Conservation (phyloP, 345 rosid genomes). For the Brassica rapa region DNA sequence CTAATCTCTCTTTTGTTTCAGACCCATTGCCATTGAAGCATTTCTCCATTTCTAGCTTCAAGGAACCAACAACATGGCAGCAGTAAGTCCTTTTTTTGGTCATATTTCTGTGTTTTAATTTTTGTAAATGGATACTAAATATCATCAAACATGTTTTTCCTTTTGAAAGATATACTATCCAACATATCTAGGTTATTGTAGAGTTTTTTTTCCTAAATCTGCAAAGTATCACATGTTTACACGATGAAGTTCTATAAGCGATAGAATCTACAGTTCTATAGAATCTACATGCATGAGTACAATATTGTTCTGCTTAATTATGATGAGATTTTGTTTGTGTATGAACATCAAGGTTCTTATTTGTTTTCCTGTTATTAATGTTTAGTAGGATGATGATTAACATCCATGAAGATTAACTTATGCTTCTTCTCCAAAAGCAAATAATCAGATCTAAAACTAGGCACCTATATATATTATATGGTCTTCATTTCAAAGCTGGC, state of each 20-base stretch:
- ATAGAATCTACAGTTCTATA: background rate
- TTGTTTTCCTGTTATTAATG: background rate
- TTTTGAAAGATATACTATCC: background rate
- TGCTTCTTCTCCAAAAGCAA: background rate
- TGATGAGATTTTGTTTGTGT: constrained; percentile 1
- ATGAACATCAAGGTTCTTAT: background rate
- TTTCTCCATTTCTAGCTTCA: constrained; percentile 25
- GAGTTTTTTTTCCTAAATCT: background rate
- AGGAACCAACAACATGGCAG: constrained; percentile 27
- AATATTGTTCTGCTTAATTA: background rate
- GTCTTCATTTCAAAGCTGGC: background rate
- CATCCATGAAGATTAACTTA: background rate
- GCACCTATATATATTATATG: background rate
- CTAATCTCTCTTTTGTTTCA: background rate
- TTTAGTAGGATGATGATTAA: background rate
- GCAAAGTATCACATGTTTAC: background rate
- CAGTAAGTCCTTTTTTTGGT: constrained; percentile 20
- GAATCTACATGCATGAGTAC: background rate
- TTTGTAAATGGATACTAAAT: background rate
- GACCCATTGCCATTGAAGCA: constrained; percentile 1
- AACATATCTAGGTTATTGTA: background rate
- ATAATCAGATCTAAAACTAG: background rate
- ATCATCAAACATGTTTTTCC: background rate
- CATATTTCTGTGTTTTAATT: background rate
- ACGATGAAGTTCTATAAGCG: no score